phyloP scores from a whole-genome alignment of 2,329 filamentous ascomycete species.

The Aspergillus novoparasiticus region DNA sequence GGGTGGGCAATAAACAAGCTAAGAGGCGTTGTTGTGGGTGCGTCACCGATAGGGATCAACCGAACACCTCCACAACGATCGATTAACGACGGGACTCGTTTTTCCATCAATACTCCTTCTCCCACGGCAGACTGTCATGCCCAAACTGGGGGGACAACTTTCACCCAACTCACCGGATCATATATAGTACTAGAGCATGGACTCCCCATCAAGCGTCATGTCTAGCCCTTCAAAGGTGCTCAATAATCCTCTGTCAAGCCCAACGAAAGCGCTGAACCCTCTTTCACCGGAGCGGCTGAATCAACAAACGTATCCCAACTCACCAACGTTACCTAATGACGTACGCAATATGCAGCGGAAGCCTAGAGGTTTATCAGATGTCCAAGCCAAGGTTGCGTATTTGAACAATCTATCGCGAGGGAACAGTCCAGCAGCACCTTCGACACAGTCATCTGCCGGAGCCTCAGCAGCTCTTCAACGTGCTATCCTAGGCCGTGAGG shows the following conservation, averaged over 20 bases:
- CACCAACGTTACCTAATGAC: constrained; percentile 43
- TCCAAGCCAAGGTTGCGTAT: constrained; percentile 52
- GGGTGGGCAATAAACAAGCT: constrained; percentile 32
- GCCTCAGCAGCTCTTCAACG: constrained; percentile 48
- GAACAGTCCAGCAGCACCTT: constrained; percentile 32
- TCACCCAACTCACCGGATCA: constrained; percentile 2
- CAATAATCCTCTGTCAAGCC: constrained; percentile 13
- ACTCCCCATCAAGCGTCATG: constrained; percentile 37
- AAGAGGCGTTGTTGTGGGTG: constrained; percentile 25
- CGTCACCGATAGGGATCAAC: constrained; percentile 28
- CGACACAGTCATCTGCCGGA: constrained; percentile 33
- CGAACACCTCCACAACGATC: constrained; percentile 21
- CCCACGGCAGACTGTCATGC: constrained; percentile 9
- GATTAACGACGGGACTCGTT: constrained; percentile 3
- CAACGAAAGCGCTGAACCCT: constrained; percentile 44
- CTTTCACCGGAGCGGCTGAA: constrained; percentile 54
- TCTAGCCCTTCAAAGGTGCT: constrained; percentile 27
- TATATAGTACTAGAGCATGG: constrained; percentile 30
- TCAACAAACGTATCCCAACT: constrained; percentile 46
- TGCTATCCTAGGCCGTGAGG: constrained; percentile 49
- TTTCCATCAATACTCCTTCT: constrained; percentile 19
- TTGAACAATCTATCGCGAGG: constrained; percentile 47
- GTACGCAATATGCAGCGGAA: constrained; percentile 40
- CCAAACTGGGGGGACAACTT: neutral
- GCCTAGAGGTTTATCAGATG: constrained; percentile 43